Conservation (phyloP, 768 basidiomycete species). For the Tulasnella sp. region DNA sequence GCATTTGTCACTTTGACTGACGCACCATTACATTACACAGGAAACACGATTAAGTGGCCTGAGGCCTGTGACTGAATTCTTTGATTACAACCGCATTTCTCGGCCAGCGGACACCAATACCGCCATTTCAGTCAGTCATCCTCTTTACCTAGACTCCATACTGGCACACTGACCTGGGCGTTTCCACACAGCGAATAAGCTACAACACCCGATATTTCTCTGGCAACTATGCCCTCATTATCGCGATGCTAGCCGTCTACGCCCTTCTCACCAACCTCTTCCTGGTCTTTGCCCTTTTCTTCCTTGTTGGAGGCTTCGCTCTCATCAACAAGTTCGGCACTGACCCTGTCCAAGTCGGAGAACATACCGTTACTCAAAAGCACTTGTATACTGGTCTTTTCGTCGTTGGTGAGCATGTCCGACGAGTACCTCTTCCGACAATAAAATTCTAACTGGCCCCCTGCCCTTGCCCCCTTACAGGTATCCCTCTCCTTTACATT, state of each 20-base stretch:
- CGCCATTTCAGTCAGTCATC: conserved; percentile 12
- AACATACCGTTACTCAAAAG: conserved; percentile 79
- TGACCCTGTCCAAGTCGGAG: conserved; percentile 80
- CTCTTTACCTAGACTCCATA: neutral
- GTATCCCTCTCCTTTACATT: neutral
- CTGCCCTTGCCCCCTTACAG: neutral
- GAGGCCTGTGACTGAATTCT: conserved; percentile 68
- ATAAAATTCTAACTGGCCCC: neutral
- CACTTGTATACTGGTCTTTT: conserved; percentile 82
- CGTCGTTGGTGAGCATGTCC: conserved; percentile 71
- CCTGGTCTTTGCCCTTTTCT: conserved; percentile 72
- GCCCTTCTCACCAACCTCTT: conserved; percentile 74
- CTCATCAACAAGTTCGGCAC: conserved; percentile 84
- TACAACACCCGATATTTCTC: conserved; percentile 31
- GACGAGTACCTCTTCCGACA: neutral
- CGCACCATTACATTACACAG: conserved; percentile 34
- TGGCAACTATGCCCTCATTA: conserved; percentile 83
- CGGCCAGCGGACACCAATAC: conserved; percentile 53
- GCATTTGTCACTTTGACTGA: neutral
- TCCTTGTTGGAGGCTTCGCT: conserved; percentile 87
- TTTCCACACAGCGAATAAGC: conserved; percentile 42
- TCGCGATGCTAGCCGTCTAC: conserved; percentile 73
- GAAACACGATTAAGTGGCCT: conserved; percentile 72
- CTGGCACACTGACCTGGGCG: conserved; percentile 42
- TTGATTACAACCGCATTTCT: conserved; percentile 77